Evolutionary conservation across 169 alveolate genomes (phyloP).

Genomic region (Plasmodium falciparum): DNA sequence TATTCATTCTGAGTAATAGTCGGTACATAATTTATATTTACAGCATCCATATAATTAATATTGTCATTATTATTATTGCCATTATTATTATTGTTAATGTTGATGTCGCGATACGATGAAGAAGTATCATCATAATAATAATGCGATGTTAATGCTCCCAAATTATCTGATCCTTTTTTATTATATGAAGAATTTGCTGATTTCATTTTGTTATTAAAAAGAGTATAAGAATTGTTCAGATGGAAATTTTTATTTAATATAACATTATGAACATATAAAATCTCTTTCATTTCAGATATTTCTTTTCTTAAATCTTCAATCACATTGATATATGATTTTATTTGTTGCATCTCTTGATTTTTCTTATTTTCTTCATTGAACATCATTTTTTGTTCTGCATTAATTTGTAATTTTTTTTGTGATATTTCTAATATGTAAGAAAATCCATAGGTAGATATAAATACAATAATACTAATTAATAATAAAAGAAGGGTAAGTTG

Average conservation of each 20-base stretch:
- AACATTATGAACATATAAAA: conserved; percentile 45
- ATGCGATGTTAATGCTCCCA: conserved; percentile 28
- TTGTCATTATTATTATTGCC: neutral
- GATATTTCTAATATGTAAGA: conserved; percentile 54
- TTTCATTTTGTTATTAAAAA: conserved; percentile 52
- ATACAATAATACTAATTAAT: conserved; percentile 24
- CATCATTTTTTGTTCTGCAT: conserved; percentile 10
- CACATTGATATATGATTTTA: conserved; percentile 51
- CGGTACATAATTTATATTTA: neutral
- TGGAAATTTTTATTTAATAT: conserved; percentile 35
- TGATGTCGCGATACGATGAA: neutral
- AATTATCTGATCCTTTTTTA: conserved; percentile 29
- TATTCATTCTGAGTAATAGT: conserved; percentile 20
- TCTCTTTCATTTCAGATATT: conserved; percentile 63
- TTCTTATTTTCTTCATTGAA: conserved; percentile 20
- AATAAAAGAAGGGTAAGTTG: conserved; percentile 32
- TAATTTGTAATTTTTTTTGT: conserved; percentile 26
- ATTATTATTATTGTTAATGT: neutral
- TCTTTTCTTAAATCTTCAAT: conserved; percentile 69
- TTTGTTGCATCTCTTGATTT: conserved; percentile 16
- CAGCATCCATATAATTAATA: neutral
- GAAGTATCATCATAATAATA: conserved; percentile 10
- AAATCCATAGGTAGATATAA: conserved; percentile 34
- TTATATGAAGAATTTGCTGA: conserved; percentile 16
- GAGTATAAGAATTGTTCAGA: conserved; percentile 29